Evolutionary conservation across 1,139 yeast species (phyloP), one percentile per base, ranked within the genome.

Genomic region (Kodamaea suecica): DNA sequence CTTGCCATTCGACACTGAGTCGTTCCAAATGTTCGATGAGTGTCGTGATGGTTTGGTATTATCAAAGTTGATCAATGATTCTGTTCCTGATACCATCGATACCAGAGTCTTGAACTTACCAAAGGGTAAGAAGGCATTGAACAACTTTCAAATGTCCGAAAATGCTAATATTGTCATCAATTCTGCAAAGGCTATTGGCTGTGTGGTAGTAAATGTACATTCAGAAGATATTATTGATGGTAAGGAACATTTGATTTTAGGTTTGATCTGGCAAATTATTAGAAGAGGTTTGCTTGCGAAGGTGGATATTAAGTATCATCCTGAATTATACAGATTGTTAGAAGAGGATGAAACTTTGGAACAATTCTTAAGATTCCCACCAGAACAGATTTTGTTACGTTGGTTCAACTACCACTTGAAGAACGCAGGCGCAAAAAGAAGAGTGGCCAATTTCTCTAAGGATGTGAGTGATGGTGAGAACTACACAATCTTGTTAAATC

Each of bases 161-260:
- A 92, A 92, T 62, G 97, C 98, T 36, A 92, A 92, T 62, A 90
- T 92, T 48, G 98, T 92, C 30, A 86, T 92, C 63, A 92, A 92
- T 59, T 92, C 98, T 3, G 98, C 98, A 27, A 92, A 92, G 67
- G 98, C 97, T 37, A 92, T 92, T 63, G 98, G 97, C 14, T 92
- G 97, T 71, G 86, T 92, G 37, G 98, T 92, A 33, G 97, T 94
- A 35, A 92, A 92, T 57, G 97, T 92, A 33, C 97, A 92, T 52
- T 85, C 97, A 4, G 97, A 92, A 59, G 97, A 92, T 61, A 86
- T 92, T 41, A 88, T 90, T 49, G 97, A 90, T 50, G 98, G 99
- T 50, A 86, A 84, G 51, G 99, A 92, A 63, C 97, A 92, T 61
- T 76, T 92, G 59, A 87, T 92, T 45, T 70, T 92, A 48, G 99